These are phyloP conservation scores for Coemansia sp. DNA, from an alignment of 192 early-diverging fungal species.

Conservation along the genomic window DNA sequence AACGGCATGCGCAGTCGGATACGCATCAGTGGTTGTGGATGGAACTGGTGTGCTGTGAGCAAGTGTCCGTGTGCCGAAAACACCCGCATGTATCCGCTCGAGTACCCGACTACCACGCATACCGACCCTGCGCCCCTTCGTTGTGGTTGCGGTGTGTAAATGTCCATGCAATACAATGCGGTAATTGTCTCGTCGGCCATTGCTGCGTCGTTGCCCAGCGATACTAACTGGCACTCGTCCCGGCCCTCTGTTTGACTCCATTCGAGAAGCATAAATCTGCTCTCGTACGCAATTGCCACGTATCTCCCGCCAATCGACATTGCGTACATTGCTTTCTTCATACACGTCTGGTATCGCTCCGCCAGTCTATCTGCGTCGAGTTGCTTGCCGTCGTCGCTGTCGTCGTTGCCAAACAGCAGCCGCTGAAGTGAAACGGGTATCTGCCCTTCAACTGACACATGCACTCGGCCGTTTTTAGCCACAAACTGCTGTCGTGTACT, in stretches of 20 bases:
- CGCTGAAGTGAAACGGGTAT: constrained; percentile 26
- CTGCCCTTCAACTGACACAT: constrained; percentile 11
- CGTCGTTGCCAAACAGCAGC: constrained; percentile 25
- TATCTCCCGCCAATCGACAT: constrained; percentile 22
- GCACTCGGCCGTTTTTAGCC: constrained; percentile 27
- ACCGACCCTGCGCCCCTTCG: constrained; percentile 9
- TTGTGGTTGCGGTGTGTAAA: constrained; percentile 18
- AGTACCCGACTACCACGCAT: constrained; percentile 47
- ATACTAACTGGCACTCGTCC: constrained; percentile 27
- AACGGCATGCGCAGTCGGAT: constrained; percentile 40
- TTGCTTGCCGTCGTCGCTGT: background rate
- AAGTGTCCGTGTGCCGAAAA: constrained; percentile 42
- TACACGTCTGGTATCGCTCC: background rate
- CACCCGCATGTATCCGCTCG: constrained; percentile 38
- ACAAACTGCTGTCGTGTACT: background rate
- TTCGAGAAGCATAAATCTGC: constrained; percentile 41
- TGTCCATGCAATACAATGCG: constrained; percentile 33
- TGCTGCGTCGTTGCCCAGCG: constrained; percentile 35
- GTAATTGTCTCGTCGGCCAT: constrained; percentile 28
- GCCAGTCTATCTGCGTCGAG: background rate
- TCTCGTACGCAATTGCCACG: constrained; percentile 26
- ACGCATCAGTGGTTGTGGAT: constrained; percentile 23
- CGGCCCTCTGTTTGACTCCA: constrained; percentile 1
- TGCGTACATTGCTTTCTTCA: constrained; percentile 19
- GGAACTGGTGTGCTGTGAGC: constrained; percentile 41